phyloP scores from a whole-genome alignment of 2,329 filamentous ascomycete genomes.

The Aspergillus pseudoglaucus region DNA sequence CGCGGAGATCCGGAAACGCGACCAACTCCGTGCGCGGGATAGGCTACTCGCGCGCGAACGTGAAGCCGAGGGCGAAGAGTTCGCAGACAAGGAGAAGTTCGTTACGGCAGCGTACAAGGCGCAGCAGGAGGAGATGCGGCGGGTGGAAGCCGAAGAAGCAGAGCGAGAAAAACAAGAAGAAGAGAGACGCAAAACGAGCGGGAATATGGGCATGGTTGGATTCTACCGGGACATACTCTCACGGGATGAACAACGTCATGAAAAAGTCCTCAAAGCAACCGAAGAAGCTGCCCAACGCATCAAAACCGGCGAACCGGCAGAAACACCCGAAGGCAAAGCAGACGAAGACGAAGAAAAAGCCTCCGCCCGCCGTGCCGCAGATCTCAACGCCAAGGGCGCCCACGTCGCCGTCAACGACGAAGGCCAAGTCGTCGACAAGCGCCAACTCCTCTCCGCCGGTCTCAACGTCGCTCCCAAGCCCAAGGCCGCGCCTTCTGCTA shows the following conservation, averaged over 20 bases:
- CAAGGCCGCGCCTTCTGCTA: slow-evolving; percentile 28
- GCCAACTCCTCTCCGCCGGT: slow-evolving; percentile 55
- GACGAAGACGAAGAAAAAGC: slow-evolving; percentile 35
- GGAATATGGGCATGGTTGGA: slow-evolving; percentile 49
- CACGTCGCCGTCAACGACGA: slow-evolving; percentile 57
- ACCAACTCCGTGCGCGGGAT: slow-evolving; percentile 56
- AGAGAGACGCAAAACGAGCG: slow-evolving; percentile 42
- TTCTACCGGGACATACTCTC: slow-evolving; percentile 57
- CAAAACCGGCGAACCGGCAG: slow-evolving; percentile 27
- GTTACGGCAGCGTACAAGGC: slow-evolving; percentile 60
- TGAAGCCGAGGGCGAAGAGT: slow-evolving; percentile 60
- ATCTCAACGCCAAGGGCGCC: slow-evolving; percentile 47
- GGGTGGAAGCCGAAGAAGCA: slow-evolving; percentile 54
- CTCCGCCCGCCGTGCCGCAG: slow-evolving; percentile 50
- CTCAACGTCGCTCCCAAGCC: slow-evolving; percentile 55
- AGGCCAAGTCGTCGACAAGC: slow-evolving; percentile 58
- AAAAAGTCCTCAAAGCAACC: slow-evolving; percentile 51
- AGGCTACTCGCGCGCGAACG: slow-evolving; percentile 55
- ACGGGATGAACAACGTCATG: slow-evolving; percentile 51
- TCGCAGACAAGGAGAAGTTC: slow-evolving; percentile 61
- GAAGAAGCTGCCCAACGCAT: slow-evolving; percentile 36
- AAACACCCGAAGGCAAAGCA: slow-evolving; percentile 12
- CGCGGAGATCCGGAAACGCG: slow-evolving; percentile 57
- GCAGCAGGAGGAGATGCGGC: slow-evolving; percentile 55
- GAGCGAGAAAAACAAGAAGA: slow-evolving; percentile 48